These are phyloP conservation scores for Diaporthe citriasiana DNA, from an alignment of 2,329 filamentous ascomycete genomes.

Conservation along the genomic window DNA sequence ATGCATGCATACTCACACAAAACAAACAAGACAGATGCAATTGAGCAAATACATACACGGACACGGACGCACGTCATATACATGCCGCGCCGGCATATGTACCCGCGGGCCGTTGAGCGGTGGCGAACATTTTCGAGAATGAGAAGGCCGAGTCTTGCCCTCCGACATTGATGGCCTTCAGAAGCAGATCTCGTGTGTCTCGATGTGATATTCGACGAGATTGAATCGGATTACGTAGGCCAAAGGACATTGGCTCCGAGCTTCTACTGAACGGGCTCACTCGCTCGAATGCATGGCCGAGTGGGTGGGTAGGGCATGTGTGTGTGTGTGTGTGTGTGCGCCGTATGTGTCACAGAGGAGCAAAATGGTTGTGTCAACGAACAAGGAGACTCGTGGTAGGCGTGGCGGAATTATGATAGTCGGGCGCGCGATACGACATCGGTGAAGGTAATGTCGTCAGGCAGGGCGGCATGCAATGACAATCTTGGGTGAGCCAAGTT, in stretches of 20 bases:
- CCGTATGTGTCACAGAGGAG: conserved; percentile 13
- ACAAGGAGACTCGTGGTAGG: background rate
- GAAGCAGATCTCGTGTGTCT: background rate
- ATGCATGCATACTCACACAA: background rate
- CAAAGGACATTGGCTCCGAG: background rate
- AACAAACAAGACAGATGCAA: background rate
- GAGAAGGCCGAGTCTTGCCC: background rate
- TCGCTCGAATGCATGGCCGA: background rate
- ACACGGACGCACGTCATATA: conserved; percentile 16
- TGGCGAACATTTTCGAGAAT: background rate
- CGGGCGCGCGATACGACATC: conserved; percentile 9
- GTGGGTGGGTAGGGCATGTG: background rate
- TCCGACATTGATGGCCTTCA: background rate
- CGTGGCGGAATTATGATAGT: background rate
- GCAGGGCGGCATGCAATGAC: conserved; percentile 26
- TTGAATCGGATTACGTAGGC: background rate
- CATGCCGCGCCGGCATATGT: background rate
- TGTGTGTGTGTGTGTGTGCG: conserved; percentile 14
- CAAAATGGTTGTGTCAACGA: background rate
- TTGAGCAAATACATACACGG: background rate
- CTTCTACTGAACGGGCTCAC: background rate
- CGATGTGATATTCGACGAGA: background rate
- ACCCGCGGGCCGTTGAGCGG: background rate
- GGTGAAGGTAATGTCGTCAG: background rate
- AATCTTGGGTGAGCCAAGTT: conserved; percentile 3